These are phyloP conservation scores for Backusella morwellensis DNA, from an alignment of 192 early-diverging fungal genomes.

Conservation along the genomic window DNA sequence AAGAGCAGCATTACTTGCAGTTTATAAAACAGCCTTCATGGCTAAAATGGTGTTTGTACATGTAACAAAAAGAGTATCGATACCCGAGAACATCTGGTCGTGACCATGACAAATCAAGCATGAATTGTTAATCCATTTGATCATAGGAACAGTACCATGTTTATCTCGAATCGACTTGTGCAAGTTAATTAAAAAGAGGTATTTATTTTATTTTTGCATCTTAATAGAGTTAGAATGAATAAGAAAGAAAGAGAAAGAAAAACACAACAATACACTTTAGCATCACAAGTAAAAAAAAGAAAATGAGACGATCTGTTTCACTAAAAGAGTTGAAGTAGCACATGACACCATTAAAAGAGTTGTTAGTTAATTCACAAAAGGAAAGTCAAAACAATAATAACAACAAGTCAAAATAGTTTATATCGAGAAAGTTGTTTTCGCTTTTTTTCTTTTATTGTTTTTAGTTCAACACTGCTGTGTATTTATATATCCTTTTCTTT, in stretches of 20 bases:
- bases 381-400: conserved; percentile 41
- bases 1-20: too few relatives aligned
- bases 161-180: background rate
- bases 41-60: too few relatives aligned
- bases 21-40: too few relatives aligned
- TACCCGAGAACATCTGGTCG: too few relatives aligned
- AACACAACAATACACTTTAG: background rate
- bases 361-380: background rate
- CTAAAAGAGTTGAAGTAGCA: background rate
- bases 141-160: background rate
- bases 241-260: background rate
- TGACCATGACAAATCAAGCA: too few relatives aligned
- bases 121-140: too few relatives aligned
- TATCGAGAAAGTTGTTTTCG: conserved; percentile 90
- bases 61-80: too few relatives aligned
- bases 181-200: background rate
- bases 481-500: background rate
- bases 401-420: conserved; percentile 91
- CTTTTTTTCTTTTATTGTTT: background rate
- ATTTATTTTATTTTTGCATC: background rate
- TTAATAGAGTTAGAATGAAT: background rate
- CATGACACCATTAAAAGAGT: background rate
- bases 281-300: background rate
- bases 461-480: background rate
- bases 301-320: background rate